Conservation (phyloP, 2,329 filamentous ascomycete genomes). For the Xylariaceae sp. region DNA sequence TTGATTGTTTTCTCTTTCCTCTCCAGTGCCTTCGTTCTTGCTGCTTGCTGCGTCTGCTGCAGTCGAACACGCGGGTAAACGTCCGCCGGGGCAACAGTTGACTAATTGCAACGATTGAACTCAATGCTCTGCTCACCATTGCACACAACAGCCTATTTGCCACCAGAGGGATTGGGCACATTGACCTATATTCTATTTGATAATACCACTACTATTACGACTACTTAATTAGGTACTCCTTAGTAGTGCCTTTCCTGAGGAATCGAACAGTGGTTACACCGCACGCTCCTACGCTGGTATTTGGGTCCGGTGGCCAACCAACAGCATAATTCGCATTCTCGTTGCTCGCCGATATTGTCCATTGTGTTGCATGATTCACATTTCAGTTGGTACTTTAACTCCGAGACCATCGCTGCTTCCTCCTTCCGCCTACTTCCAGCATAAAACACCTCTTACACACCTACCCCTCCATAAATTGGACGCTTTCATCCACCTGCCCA, state of each 20-base stretch:
- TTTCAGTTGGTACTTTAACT: constrained; percentile 16
- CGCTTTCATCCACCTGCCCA: constrained; percentile 13
- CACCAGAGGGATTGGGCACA: background rate
- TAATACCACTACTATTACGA: too few relatives aligned
- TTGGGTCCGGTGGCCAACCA: constrained; percentile 12
- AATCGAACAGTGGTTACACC: constrained; percentile 7
- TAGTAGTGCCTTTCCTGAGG: constrained; percentile 3
- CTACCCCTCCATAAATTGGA: constrained; percentile 7
- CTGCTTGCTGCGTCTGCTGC: background rate
- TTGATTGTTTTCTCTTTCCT: constrained; percentile 1
- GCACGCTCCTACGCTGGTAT: constrained; percentile 2
- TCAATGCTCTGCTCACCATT: too few relatives aligned
- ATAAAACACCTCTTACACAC: constrained; percentile 1
- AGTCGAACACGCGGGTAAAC: too few relatives aligned
- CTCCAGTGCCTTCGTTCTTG: background rate
- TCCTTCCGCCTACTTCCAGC: constrained; percentile 20
- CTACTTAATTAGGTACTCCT: too few relatives aligned
- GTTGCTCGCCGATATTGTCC: constrained; percentile 16
- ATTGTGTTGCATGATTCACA: constrained; percentile 19
- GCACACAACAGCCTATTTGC: background rate
- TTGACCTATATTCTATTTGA: too few relatives aligned
- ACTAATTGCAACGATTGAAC: too few relatives aligned
- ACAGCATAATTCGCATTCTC: constrained; percentile 10
- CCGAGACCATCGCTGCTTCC: constrained; percentile 21
- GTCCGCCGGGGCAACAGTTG: too few relatives aligned